phyloP scores from a whole-genome alignment of 1,139 yeast genomes.

The Schwanniomyces etchellsii region DNA sequence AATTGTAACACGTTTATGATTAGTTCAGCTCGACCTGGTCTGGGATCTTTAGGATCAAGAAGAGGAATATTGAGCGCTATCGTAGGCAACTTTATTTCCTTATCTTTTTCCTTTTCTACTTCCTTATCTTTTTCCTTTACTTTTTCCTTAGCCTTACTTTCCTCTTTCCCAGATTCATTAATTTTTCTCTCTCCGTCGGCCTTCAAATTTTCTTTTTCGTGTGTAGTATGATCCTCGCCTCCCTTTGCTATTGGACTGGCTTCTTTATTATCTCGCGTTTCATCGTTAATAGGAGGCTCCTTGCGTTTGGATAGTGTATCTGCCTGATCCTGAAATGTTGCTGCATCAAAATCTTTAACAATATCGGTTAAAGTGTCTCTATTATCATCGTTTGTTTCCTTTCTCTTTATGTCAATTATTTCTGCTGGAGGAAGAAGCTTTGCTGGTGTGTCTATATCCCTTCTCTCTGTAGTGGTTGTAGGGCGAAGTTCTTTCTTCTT shows the following conservation, averaged over 20 bases:
- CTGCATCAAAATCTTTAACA: background rate
- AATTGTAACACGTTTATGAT: conserved; percentile 72
- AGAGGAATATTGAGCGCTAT: conserved; percentile 60
- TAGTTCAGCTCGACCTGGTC: conserved; percentile 65
- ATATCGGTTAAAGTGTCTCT: background rate
- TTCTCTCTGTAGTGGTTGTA: conserved; percentile 16
- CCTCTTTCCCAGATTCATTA: conserved; percentile 11
- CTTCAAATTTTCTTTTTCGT: conserved; percentile 11
- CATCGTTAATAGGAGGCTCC: conserved; percentile 1
- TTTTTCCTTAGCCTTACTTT: conserved; percentile 17
- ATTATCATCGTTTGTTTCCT: background rate
- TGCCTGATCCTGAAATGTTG: background rate
- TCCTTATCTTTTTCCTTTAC: conserved; percentile 17
- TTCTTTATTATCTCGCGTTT: conserved; percentile 7
- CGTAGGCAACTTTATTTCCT: conserved; percentile 34
- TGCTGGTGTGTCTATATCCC: conserved; percentile 3
- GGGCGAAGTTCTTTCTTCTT: conserved; percentile 8
- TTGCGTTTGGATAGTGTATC: conserved; percentile 1
- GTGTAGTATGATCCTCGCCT: conserved; percentile 8
- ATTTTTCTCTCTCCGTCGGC: background rate
- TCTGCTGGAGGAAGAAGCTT: conserved; percentile 3
- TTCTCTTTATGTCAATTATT: conserved; percentile 2
- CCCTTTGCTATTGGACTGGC: conserved; percentile 4
- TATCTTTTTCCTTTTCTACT: conserved; percentile 19
- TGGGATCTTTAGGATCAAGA: conserved; percentile 41